Percentiles rank a stretch among this genome's conserved stretches.
Evolutionary conservation across 768 basidiomycete genomes (phyloP).

Genomic region (Mrakia gelida): DNA sequence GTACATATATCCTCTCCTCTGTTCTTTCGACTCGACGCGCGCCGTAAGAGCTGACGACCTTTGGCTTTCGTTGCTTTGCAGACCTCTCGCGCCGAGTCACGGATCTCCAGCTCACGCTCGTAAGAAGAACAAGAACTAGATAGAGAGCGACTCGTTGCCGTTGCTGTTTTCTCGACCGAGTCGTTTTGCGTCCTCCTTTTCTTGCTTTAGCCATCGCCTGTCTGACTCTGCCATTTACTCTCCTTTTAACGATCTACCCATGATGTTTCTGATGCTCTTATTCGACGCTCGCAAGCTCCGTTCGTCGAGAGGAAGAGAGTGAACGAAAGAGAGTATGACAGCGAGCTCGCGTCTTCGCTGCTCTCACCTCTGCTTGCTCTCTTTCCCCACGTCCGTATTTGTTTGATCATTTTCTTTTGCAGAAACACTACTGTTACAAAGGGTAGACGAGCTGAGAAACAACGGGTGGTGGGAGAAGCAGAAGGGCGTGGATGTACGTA

Average conservation of each 20-base stretch:
- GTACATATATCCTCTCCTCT: slow-evolving; percentile 14
- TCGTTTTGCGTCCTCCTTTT: no score
- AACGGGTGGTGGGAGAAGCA: not conserved
- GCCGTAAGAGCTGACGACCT: not conserved
- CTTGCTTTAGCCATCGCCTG: no score
- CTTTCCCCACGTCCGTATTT: not conserved
- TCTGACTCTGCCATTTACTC: not conserved
- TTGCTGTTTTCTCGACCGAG: not conserved
- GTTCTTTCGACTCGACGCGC: no score
- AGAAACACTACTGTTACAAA: not conserved
- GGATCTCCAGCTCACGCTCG: slow-evolving; percentile 18
- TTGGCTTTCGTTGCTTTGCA: not conserved
- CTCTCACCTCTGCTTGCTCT: no score
- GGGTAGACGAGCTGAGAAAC: not conserved
- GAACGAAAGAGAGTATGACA: no score
- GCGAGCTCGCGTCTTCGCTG: no score
- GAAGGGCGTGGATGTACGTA: slow-evolving; percentile 1
- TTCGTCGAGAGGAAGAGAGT: not conserved
- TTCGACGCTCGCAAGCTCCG: not conserved
- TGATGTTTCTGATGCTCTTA: not conserved
- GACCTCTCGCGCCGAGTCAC: not conserved
- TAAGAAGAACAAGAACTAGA: slow-evolving; percentile 21
- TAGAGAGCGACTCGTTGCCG: not conserved
- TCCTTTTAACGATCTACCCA: not conserved
- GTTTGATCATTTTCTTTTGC: not conserved